These are phyloP conservation scores for Chlorella sp. DNA, from an alignment of 139 green algal species.

Conservation along the genomic window DNA sequence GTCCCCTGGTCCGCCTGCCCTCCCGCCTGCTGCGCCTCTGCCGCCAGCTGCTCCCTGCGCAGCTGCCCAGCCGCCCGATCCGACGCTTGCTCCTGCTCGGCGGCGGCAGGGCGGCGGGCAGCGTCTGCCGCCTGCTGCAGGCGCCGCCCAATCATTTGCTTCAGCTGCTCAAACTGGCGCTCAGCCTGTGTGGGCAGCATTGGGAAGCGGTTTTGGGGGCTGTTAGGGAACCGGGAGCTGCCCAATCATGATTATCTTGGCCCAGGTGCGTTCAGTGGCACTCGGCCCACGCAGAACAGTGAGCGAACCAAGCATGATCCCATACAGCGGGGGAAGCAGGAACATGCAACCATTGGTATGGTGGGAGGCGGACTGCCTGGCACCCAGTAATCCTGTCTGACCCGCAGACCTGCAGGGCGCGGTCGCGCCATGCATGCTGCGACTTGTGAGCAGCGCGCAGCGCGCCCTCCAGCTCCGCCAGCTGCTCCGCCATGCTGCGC, in stretches of 20 bases:
- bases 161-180: background rate
- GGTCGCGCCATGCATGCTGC: background rate
- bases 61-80: background rate
- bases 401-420: constrained; percentile 4
- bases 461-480: too few relatives aligned
- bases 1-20: too few relatives aligned
- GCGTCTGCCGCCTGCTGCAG: background rate
- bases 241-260: too few relatives aligned
- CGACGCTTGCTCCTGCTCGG: background rate
- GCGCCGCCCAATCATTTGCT: background rate
- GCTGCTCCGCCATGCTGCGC: background rate
- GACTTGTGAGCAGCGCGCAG: background rate
- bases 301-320: too few relatives aligned
- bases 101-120: background rate
- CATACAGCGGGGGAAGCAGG: too few relatives aligned
- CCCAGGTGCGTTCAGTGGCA: too few relatives aligned
- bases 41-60: background rate
- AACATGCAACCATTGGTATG: too few relatives aligned
- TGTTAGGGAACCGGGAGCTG: too few relatives aligned
- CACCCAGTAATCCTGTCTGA: too few relatives aligned
- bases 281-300: too few relatives aligned
- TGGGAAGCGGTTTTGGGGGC: background rate
- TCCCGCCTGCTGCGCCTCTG: background rate
- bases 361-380: too few relatives aligned
- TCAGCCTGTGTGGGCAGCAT: background rate